Conservation (phyloP, 2,329 filamentous ascomycete genomes). For the Calonectria pseudoturangicola region DNA sequence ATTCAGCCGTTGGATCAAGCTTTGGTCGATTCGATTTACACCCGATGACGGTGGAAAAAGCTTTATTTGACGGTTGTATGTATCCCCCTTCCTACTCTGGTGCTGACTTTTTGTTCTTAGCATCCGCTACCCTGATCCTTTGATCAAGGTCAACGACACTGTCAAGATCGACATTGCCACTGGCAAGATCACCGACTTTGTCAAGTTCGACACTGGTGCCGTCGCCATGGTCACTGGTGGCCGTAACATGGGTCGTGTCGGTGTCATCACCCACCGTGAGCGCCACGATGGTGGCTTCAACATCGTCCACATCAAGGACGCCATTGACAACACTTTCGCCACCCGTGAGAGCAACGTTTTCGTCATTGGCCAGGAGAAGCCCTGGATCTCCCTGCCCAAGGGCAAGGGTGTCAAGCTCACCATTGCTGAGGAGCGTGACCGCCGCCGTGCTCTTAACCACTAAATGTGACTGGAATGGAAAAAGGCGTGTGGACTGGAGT, state of each 20-base stretch:
- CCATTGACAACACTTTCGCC: constrained; percentile 99
- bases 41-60: constrained; percentile 58
- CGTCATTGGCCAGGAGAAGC: constrained; percentile 98
- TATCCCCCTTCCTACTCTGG: constrained; percentile 56
- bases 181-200: constrained; percentile 98
- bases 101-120: constrained; percentile 73
- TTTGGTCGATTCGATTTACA: constrained; percentile 81
- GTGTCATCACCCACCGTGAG: constrained; percentile 99
- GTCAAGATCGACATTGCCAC: constrained; percentile 98
- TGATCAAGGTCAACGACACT: constrained; percentile 99
- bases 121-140: constrained; percentile 98
- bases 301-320: constrained; percentile 99
- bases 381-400: constrained; percentile 99
- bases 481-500: constrained; percentile 63
- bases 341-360: constrained; percentile 99
- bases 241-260: constrained; percentile 99
- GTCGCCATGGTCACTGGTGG: constrained; percentile 99
- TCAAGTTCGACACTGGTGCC: constrained; percentile 98
- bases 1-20: constrained; percentile 99
- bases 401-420: constrained; percentile 99
- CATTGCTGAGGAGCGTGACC: constrained; percentile 99
- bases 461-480: constrained; percentile 63
- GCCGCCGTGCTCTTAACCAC: constrained; percentile 84
- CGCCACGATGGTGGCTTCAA: constrained; percentile 99
- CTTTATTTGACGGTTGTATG: constrained; percentile 74